Base-by-base conservation (phyloP, 2,329 filamentous ascomycete genomes). In the Hortaea sp. region DNA sequence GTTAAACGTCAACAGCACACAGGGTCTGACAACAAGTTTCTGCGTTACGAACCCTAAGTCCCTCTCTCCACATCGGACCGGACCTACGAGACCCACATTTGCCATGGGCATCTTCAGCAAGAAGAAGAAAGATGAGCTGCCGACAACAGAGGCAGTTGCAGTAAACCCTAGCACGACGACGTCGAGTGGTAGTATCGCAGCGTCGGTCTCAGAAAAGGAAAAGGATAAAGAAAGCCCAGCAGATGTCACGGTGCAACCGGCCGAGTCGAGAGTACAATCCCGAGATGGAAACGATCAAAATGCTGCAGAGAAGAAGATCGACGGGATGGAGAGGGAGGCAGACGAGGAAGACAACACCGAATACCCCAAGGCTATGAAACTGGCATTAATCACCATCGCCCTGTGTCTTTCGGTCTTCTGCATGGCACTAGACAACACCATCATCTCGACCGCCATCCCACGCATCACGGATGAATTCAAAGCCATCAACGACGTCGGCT, bases 401-500 rank as follows among this genome's bases (percentile, higher is more conserved):
- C 49, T 68, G 7, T 62, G 59, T 45, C 53, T 68, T n/a, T 58
- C 62, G 2, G 58, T 65, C 28, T 62, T 64, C 48, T 61, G 56
- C 42, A 55, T 65, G 49, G 56, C 59, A 4, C 47, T 62, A 11
- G 68, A 73, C 57, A 69, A 70, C 49, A 73, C 69, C n/a, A 72
- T 72, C 49, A 69, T 73, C 39, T 63, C 66, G 9, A 72, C 69
- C 1, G 71, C 71, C 5, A 72, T 74, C 41, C 69, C 70, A 7
- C 59, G 61, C 28, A 73, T 74, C 49, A 73, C 71, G 1, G 67
- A 72, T 60, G 60, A 72, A 42, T 73, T 71, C 59, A 61, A 69
- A 13, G 62, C 67, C 5, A 60, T 72, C 10, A 63, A 69, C 47
- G 68, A 71, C 42, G 66, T 72, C 0, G 69, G 68, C 9, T 72